A percentile compares a stretch with the other conserved stretches of the same genome.
Conservation (phyloP, 257 asterid species). For the Forsythia suspensa region DNA sequence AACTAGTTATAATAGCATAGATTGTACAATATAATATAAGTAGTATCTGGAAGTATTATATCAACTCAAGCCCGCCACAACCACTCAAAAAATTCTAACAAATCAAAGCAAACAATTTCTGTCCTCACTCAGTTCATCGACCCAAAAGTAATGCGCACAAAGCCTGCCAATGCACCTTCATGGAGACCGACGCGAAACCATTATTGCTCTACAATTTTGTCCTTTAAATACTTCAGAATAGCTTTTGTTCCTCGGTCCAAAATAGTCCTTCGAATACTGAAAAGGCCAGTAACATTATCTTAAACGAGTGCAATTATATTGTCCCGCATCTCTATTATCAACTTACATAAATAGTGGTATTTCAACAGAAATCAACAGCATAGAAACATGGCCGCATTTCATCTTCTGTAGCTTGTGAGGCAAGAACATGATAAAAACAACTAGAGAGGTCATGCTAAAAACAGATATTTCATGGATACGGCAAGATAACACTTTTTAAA, state of each 20-base stretch:
- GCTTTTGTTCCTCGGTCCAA: constrained; percentile 89
- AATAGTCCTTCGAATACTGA: constrained; percentile 89
- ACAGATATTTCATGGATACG: background rate
- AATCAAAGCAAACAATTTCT: background rate
- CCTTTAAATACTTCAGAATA: constrained; percentile 72
- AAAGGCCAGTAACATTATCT: background rate
- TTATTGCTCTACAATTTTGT: constrained; percentile 59
- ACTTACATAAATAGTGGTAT: background rate
- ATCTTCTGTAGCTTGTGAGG: background rate
- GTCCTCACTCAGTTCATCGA: background rate
- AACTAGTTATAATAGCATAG: background rate
- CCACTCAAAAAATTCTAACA: background rate
- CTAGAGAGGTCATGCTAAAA: background rate
- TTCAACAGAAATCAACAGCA: background rate
- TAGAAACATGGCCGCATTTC: background rate
- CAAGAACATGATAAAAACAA: background rate
- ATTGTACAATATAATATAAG: background rate
- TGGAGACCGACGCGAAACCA: background rate
- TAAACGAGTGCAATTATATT: background rate
- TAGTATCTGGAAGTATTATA: background rate
- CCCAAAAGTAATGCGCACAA: background rate
- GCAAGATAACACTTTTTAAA: background rate
- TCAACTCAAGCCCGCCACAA: background rate
- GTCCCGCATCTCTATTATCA: background rate
- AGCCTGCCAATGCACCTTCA: background rate